Percentiles rank a stretch among this genome's conserved stretches.
Conservation (phyloP, 305 asterid species). For the Ajuga reptans region DNA sequence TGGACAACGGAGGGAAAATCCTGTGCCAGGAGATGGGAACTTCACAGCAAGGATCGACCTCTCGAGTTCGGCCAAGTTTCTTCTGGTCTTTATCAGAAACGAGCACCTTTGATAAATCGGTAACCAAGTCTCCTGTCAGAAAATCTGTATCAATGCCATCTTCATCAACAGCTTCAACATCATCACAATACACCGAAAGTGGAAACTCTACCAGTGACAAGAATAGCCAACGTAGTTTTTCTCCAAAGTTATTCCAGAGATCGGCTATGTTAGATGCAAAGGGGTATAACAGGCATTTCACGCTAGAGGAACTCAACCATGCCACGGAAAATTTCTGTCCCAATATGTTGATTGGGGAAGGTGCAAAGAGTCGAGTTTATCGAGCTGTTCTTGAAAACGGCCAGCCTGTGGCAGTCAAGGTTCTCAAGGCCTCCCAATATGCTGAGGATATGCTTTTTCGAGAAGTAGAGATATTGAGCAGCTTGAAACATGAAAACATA, state of each 20-base stretch:
- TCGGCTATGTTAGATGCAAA: conserved; percentile 32
- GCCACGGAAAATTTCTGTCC: conserved; percentile 42
- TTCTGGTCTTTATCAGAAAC: conserved; percentile 36
- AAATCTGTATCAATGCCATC: conserved; percentile 57
- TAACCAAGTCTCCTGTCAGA: conserved; percentile 25
- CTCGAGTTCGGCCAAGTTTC: conserved; percentile 29
- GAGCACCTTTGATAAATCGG: conserved; percentile 23
- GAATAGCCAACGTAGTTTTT: conserved; percentile 22
- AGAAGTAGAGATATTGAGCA: conserved; percentile 58
- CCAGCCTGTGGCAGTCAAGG: conserved; percentile 50
- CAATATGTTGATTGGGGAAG: conserved; percentile 45
- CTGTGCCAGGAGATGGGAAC: conserved; percentile 51
- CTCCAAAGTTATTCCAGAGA: conserved; percentile 32
- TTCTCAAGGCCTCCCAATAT: conserved; percentile 30
- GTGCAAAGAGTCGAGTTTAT: conserved; percentile 47
- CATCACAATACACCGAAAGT: conserved; percentile 27
- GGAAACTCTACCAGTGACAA: conserved; percentile 16
- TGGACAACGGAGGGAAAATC: conserved; percentile 55
- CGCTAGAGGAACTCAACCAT: conserved; percentile 34
- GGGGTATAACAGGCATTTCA: conserved; percentile 30
- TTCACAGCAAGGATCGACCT: conserved; percentile 56
- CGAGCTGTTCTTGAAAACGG: conserved; percentile 41
- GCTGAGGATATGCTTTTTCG: conserved; percentile 38
- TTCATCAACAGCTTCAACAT: conserved; percentile 31
- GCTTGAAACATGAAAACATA: conserved; percentile 56